Base-by-base conservation (phyloP, 352 stramenopile species). In the Globisporangium sylvaticum region DNA sequence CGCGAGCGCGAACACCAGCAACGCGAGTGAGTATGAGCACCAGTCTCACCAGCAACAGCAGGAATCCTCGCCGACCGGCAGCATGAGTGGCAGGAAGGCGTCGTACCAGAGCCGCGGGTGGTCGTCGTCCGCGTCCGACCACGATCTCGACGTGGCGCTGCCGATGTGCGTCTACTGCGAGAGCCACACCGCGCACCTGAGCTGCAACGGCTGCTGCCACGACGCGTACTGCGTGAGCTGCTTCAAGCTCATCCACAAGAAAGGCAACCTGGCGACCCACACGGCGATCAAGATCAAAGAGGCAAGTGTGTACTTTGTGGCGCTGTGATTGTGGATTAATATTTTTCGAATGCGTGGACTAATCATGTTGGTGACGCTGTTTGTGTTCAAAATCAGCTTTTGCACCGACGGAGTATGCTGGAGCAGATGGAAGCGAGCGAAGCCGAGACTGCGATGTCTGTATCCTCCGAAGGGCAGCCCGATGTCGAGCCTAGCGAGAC, bases 181-280 rank as follows among this genome's bases (percentile, higher is more conserved):
- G 64, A 67, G 92, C 27, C 81, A 90, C 68, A 31, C 61, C 5
- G 84, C 85, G 25, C 88, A 77, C 58, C 65, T 95, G 50, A 88
- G 83, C 66, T 95, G 87, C 76, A 81, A 92, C 34, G 85, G 87
- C 67, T 95, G 87, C 73, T 93, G 86, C 72, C 85, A 94, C 62
- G 87, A 95, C 73, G 78, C 75, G 5, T 95, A 95, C 74, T 95
- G 87, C 66, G 81, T 92, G 32, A 88, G 79, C 58, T 95, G 87
- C 79, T 95, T 95, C 69, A 95, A 94, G 65, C 74, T 95, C 60
- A 83, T 95, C 46, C 87, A 95, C 70, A 95, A 92, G 80, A 91
- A 91, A 58, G 87, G 87, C 62, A 87, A 87, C 64, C 68, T 95
- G 52, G 85, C 87, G 9, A 91, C 85, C 2, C 87, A 94, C 67